These are phyloP conservation scores for Pyrenochaeta sp. DNA, from an alignment of 2,329 filamentous ascomycete species.

Conservation along the genomic window DNA sequence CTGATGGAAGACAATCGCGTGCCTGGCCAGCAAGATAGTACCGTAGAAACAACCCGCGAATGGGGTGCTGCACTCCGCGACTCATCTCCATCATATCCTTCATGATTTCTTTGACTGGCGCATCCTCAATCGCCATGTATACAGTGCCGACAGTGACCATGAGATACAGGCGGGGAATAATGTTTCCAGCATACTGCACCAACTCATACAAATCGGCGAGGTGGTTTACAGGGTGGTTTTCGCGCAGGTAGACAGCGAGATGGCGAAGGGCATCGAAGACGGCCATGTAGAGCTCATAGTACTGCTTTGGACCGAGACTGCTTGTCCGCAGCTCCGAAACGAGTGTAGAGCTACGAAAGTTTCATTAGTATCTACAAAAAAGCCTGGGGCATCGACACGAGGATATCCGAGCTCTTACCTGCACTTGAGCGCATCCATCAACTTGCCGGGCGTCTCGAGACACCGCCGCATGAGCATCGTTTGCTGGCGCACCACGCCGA, in stretches of 20 bases:
- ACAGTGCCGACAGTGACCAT: constrained; percentile 99
- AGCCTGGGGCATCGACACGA: neutral
- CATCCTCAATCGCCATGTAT: constrained; percentile 98
- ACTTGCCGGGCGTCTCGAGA: constrained; percentile 94
- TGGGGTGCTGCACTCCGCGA: constrained; percentile 94
- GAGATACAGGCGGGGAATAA: constrained; percentile 92
- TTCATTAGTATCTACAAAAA: constrained; percentile 10
- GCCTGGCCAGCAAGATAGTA: constrained; percentile 98
- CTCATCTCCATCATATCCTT: constrained; percentile 99
- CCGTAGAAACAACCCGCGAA: constrained; percentile 90
- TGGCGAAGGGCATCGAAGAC: constrained; percentile 98
- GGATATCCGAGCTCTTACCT: constrained; percentile 67
- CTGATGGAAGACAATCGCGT: constrained; percentile 83
- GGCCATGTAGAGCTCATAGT: constrained; percentile 99
- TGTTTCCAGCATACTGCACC: constrained; percentile 97
- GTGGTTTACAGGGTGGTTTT: constrained; percentile 97
- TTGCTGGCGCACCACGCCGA: constrained; percentile 96
- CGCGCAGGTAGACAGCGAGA: constrained; percentile 93
- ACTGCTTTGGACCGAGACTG: constrained; percentile 97
- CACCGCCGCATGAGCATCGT: constrained; percentile 97
- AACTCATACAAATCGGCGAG: constrained; percentile 97
- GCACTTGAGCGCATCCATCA: constrained; percentile 99
- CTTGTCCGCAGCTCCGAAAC: constrained; percentile 98
- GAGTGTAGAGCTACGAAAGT: constrained; percentile 78
- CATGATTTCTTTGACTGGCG: constrained; percentile 99